Conservation (phyloP, 306 rosid genomes). For the Quercus glauca region DNA sequence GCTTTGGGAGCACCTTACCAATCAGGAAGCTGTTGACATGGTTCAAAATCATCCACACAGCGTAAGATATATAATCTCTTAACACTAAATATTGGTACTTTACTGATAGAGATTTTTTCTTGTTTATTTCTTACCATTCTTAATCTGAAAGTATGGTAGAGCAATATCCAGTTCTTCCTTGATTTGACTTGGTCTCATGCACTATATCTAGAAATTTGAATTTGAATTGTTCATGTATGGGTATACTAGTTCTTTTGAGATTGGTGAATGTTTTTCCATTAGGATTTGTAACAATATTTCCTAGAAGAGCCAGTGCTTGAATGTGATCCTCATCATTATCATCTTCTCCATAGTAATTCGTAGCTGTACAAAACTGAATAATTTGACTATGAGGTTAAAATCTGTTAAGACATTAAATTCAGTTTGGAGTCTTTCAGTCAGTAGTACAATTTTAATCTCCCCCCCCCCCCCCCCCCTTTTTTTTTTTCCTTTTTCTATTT, state of each 20-base stretch:
- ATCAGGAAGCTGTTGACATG: slow-evolving; percentile 92
- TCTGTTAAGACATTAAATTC: neutral
- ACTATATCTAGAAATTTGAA: neutral
- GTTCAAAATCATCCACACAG: slow-evolving; percentile 68
- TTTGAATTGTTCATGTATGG: neutral
- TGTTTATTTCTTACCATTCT: neutral
- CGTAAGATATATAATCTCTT: slow-evolving; percentile 42
- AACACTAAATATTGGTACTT: slow-evolving; percentile 6
- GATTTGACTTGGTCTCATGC: neutral
- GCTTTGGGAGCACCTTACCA: slow-evolving; percentile 92
- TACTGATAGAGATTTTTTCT: neutral
- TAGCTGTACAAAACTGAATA: neutral
- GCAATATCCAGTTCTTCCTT: neutral
- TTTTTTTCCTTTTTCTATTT: no score
- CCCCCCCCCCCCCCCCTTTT: neutral
- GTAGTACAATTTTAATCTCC: neutral
- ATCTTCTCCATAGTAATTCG: neutral
- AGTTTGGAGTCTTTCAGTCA: neutral
- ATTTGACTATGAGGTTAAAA: neutral
- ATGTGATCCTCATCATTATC: neutral
- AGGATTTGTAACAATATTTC: neutral
- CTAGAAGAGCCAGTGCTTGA: neutral
- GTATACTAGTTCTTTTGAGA: neutral
- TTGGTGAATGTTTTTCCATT: neutral
- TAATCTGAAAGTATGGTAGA: neutral